These are phyloP conservation scores for Neophaeococcomyces mojaviensis DNA, from an alignment of 2,329 filamentous ascomycete species.

Conservation along the genomic window DNA sequence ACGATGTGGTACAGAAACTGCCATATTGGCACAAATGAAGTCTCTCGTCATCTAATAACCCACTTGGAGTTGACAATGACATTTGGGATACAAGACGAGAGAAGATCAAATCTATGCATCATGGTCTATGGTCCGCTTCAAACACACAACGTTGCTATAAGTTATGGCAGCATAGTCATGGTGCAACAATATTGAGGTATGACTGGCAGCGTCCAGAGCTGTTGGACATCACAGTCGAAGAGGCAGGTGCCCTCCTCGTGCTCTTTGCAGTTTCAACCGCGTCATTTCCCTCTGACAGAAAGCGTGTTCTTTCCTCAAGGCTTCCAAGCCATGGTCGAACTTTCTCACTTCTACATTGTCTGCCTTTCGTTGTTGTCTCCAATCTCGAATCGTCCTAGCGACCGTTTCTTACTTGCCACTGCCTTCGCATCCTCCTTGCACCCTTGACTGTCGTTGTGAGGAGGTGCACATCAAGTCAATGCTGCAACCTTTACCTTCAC, in stretches of 20 bases:
- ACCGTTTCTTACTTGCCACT: slow-evolving; percentile 3
- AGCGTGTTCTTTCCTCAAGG: too few relatives aligned
- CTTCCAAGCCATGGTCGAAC: neutral
- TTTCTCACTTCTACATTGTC: neutral
- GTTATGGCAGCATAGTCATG: slow-evolving; percentile 33
- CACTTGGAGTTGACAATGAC: slow-evolving; percentile 46
- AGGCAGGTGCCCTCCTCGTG: slow-evolving; percentile 1
- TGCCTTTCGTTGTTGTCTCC: slow-evolving; percentile 3
- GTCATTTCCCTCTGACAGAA: neutral
- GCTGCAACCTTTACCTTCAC: slow-evolving; percentile 4
- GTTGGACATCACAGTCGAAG: neutral
- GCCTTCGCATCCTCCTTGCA: slow-evolving; percentile 4
- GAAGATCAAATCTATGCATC: slow-evolving; percentile 38
- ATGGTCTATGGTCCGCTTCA: slow-evolving; percentile 24
- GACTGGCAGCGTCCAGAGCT: slow-evolving; percentile 29
- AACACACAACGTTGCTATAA: slow-evolving; percentile 29
- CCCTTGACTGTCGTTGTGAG: slow-evolving; percentile 5
- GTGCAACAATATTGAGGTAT: slow-evolving; percentile 27
- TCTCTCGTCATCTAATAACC: slow-evolving; percentile 68
- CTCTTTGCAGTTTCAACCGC: neutral
- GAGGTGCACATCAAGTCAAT: slow-evolving; percentile 4
- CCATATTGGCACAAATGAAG: slow-evolving; percentile 17
- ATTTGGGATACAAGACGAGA: slow-evolving; percentile 65
- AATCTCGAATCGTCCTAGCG: neutral
- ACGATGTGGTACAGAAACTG: slow-evolving; percentile 52